Evolutionary conservation across 1,139 yeast species (phyloP).

Genomic region (Protomyces macrosporus): DNA sequence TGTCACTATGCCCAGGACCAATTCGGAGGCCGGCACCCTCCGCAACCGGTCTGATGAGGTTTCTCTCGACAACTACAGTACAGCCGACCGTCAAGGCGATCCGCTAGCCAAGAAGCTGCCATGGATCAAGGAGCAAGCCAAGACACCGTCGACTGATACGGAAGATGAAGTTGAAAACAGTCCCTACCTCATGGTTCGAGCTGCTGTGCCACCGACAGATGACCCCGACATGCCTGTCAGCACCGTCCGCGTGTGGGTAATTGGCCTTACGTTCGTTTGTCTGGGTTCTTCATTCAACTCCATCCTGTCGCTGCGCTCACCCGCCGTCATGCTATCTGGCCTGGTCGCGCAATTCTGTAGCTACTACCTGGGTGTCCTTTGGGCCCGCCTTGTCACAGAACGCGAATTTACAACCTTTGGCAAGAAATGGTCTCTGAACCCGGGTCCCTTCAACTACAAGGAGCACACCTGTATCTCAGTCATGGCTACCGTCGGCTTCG

Average conservation of each 20-base stretch:
- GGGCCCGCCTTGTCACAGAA: constrained; percentile 47
- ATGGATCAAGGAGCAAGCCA: neutral
- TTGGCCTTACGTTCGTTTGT: constrained; percentile 46
- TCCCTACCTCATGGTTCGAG: constrained; percentile 65
- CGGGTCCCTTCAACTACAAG: constrained; percentile 61
- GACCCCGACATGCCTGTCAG: constrained; percentile 54
- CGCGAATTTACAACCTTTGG: constrained; percentile 46
- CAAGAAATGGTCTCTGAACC: constrained; percentile 46
- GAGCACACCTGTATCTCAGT: constrained; percentile 63
- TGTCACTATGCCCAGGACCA: no score
- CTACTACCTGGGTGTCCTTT: constrained; percentile 42
- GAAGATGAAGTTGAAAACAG: constrained; percentile 39
- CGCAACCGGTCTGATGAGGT: no score
- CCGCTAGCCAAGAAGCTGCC: neutral
- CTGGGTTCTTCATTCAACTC: constrained; percentile 55
- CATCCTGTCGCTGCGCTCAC: constrained; percentile 55
- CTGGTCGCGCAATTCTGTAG: constrained; percentile 51
- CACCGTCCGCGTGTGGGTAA: constrained; percentile 39
- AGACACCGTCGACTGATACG: neutral
- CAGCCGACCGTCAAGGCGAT: neutral
- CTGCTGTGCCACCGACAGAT: constrained; percentile 60
- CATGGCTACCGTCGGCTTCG: constrained; percentile 55
- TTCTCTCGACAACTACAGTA: neutral
- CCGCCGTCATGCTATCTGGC: constrained; percentile 51
- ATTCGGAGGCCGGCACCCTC: no score